Base-by-base conservation (phyloP, 2,329 filamentous ascomycete species). In the Tolypocladium tropicale region DNA sequence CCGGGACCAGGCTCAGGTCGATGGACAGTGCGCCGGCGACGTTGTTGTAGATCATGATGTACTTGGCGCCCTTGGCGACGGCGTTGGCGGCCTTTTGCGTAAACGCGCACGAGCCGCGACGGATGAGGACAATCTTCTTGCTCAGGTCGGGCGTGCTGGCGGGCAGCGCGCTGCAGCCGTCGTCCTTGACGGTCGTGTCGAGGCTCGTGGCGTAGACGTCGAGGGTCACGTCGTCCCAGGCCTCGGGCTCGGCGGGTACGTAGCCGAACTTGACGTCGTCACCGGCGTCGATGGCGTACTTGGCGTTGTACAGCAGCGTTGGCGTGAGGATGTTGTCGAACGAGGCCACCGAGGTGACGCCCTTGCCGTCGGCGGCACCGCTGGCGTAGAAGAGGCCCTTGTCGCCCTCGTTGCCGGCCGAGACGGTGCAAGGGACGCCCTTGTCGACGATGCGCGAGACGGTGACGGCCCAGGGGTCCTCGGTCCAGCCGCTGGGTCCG, bases 31-130 rank as follows among this genome's bases (percentile, higher is more conserved):
- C 69, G 16, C 69, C 72, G 7, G 61, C 59, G 21, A 53, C 59
- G 59, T 80, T 82, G 73, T 85, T 85, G 68, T 85, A 86, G 62
- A 84, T 72, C 60, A 87, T 68, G 55, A 87, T 68, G 60, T 85
- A 84, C 63, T 79, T 77, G 53, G 81, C 84, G 12, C 84, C 84
- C 52, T 74, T 74, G 7, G 72, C 74, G 2, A 71, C 76, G 5
- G 79, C 78, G 57, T 82, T 80, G 43, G 70, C 63, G 2, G 76
- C 76, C 70, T 86, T 85, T 14, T 74, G 62, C 2, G 72, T 70
- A 57, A 84, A 84, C 0, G 74, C 74, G 65, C 83, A 86, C 10
- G 69, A 76, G 52, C 83, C 83, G 28, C 82, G 77, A 51, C 80
- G 79, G 41, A 87, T 72, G 10, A 87, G 76, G 4, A 84, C 82